These are phyloP conservation scores for Skeletonema tropicum DNA, from an alignment of 108 stramenopile species.

Conservation along the genomic window DNA sequence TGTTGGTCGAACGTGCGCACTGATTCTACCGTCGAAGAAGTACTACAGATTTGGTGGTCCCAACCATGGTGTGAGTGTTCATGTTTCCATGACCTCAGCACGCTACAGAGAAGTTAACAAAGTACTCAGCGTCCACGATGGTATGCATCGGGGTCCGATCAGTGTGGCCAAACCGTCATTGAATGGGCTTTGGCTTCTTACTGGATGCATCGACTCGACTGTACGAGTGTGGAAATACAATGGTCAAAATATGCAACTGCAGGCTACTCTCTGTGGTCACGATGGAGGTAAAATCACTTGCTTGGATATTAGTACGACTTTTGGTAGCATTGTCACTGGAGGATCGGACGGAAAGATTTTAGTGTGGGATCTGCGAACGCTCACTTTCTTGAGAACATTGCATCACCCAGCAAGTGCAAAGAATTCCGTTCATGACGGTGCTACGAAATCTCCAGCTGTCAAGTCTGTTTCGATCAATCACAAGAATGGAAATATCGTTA, in stretches of 20 bases:
- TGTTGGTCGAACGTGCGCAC: conserved; percentile 76
- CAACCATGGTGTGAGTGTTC: conserved; percentile 86
- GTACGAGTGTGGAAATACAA: conserved; percentile 91
- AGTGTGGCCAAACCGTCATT: conserved; percentile 74
- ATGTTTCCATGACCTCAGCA: conserved; percentile 65
- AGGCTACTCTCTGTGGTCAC: conserved; percentile 90
- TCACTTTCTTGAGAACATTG: conserved; percentile 86
- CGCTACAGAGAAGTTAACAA: conserved; percentile 84
- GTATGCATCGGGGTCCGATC: conserved; percentile 86
- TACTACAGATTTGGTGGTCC: conserved; percentile 81
- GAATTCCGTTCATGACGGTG: conserved; percentile 13
- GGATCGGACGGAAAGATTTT: conserved; percentile 88
- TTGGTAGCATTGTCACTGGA: conserved; percentile 89
- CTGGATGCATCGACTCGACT: conserved; percentile 91
- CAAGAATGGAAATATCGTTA: conserved; percentile 89
- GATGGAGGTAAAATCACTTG: conserved; percentile 87
- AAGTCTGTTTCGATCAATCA: conserved; percentile 89
- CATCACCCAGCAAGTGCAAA: conserved; percentile 28
- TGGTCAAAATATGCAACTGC: conserved; percentile 71
- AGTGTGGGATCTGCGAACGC: conserved; percentile 91
- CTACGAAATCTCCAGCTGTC: conserved; percentile 37
- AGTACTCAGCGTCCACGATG: conserved; percentile 90
- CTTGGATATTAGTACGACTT: conserved; percentile 82
- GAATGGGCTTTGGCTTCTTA: conserved; percentile 84
- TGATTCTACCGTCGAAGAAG: conserved; percentile 75